Conservation (phyloP, 2,329 filamentous ascomycete genomes). For the Metarhizium robertsii region DNA sequence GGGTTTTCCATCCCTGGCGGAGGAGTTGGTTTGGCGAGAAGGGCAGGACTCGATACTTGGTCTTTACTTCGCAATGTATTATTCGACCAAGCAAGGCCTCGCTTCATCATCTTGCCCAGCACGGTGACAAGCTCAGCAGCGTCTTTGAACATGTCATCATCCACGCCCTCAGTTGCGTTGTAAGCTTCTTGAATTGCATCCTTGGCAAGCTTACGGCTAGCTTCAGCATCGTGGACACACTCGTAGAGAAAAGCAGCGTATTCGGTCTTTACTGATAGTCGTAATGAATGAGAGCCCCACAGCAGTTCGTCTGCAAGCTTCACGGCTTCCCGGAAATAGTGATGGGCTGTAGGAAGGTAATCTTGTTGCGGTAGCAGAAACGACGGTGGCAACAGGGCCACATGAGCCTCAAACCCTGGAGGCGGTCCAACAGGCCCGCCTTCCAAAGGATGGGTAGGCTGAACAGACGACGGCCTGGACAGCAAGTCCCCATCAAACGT, state of each 20-base stretch:
- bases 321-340: constrained; percentile 72
- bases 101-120: constrained; percentile 80
- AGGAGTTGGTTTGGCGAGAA: constrained; percentile 13
- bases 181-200: constrained; percentile 85
- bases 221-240: constrained; percentile 73
- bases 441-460: constrained; percentile 41
- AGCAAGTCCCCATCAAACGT: constrained; percentile 32
- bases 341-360: constrained; percentile 73
- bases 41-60: constrained; percentile 19
- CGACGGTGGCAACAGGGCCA: constrained; percentile 42
- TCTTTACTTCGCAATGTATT: constrained; percentile 23
- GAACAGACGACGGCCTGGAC: constrained; percentile 34
- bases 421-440: constrained; percentile 50
- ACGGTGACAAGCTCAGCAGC: constrained; percentile 81
- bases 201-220: constrained; percentile 67
- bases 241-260: constrained; percentile 91
- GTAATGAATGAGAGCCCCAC: constrained; percentile 81
- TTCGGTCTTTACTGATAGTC: constrained; percentile 84
- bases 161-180: constrained; percentile 82
- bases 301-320: constrained; percentile 65
- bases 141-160: constrained; percentile 91
- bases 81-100: constrained; percentile 43
- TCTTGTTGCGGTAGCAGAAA: constrained; percentile 73
- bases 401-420: constrained; percentile 40
- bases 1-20: constrained; percentile 34